Evolutionary conservation across 257 asterid species (phyloP), one percentile per base, ranked within the genome.

Genomic region (Coffea canephora): DNA sequence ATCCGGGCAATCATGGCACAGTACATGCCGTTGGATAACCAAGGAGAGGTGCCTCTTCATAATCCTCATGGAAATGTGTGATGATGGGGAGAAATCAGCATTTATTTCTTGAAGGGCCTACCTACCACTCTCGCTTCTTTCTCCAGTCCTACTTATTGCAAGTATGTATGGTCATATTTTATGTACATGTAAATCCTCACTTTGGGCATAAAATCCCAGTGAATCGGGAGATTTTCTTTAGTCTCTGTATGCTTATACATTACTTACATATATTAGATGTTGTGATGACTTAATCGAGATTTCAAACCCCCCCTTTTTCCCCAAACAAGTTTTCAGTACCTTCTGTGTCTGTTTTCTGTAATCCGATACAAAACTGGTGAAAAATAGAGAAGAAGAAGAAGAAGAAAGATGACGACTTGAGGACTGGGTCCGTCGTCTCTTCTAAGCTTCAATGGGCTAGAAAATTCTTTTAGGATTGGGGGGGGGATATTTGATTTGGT

Each of bases 1-100:
- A 94, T 94, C 48, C 83, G 98, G 77, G 98, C 98, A 8, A 94
- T 94, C 87, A 94, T 94, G 98, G 98, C 98, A 2, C 97, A 94
- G 71, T 94, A 94, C 78, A 94, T 92, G 97, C 98, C 98, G 4
- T 83, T 94, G 91, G 98, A 94, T 87, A 92, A 89, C 85, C 97
- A 92, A 86, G 95, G 89, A 57, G 97, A 94, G 64, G 91, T 88
- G 43, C 88, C 93, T 43, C 89, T 78, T 78, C 94, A 93, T 75
- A 46, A 74, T 54, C 46, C 89, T 39, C 87, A 82, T 4, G 91
- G 88, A 49, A 81, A 71, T 69, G 87, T 87, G 76, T 91, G 85
- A 88, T 78, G 10, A 73, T 9, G 16, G 21, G 16, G 21, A 21
- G 34, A 1, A 6, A 1, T 48, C 15, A 49, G 8, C 48, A 46